Conservation (phyloP, 2,329 filamentous ascomycete species). For the Dothistroma pini region DNA sequence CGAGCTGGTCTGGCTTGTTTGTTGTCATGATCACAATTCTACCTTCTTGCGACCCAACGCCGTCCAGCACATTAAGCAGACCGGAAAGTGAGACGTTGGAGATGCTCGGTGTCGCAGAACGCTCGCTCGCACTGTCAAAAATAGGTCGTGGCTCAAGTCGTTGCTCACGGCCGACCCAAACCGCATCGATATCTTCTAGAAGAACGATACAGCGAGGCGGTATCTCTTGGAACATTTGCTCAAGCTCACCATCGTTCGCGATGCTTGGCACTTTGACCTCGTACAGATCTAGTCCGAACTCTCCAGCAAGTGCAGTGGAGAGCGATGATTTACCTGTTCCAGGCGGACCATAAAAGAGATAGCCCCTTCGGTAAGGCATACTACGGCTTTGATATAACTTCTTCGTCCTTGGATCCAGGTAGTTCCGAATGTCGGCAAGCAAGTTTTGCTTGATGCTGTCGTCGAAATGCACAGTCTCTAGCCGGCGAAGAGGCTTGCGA, state of each 20-base stretch:
- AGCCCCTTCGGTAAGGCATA: conserved; percentile 78
- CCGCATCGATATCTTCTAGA: conserved; percentile 44
- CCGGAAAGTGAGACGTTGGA: conserved; percentile 59
- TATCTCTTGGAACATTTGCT: conserved; percentile 38
- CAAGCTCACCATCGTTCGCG: conserved; percentile 58
- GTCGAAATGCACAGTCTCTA: conserved; percentile 70
- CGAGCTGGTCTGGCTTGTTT: conserved; percentile 67
- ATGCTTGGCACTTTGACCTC: conserved; percentile 42
- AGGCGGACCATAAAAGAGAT: conserved; percentile 67
- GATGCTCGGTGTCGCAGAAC: conserved; percentile 40
- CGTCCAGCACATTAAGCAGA: conserved; percentile 75
- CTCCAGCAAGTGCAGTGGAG: conserved; percentile 38
- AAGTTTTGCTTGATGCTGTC: conserved; percentile 60
- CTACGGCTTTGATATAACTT: conserved; percentile 77
- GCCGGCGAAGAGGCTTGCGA: conserved; percentile 59
- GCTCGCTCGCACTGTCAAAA: conserved; percentile 17
- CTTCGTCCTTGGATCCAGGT: conserved; percentile 64
- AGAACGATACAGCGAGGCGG: conserved; percentile 42
- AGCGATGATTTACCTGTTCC: conserved; percentile 30
- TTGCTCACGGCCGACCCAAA: conserved; percentile 23
- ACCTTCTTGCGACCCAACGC: conserved; percentile 71
- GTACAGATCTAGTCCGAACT: conserved; percentile 38
- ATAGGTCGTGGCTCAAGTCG: conserved; percentile 26
- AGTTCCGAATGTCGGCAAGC: conserved; percentile 69
- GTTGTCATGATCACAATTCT: conserved; percentile 76